Evolutionary conservation across 768 basidiomycete species (phyloP), one percentile per base, ranked within the genome.

Genomic region (Kwoniella dendrophila): DNA sequence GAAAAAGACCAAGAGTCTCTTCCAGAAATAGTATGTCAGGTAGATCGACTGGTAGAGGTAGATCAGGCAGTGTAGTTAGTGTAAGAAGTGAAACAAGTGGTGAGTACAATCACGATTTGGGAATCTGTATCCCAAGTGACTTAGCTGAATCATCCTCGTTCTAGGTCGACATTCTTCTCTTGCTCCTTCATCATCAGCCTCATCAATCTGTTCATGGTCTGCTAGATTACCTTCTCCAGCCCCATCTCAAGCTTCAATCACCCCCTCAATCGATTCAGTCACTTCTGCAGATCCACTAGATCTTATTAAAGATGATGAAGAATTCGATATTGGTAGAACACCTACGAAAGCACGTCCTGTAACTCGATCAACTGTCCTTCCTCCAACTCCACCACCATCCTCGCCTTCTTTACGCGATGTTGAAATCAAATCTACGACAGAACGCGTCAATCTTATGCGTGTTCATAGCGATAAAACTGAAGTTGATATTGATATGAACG

Each of bases 21-120:
- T 62, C 56, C 20, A 51, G 64, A 29, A 29, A 36, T 14, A 63
- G 64, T 50, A 57, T 48, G n/a, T 26, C 59, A 22, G 47, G 62
- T 11, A n/a, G 36, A 10, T 50, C n/a, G n/a, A n/a, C 24, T 27
- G 56, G 64, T 11, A 63, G 74, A 48, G 69, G 61, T 10, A 63
- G 74, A 29, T 71, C 70, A 59, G 68, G 68, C 6, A 76, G 74
- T 59, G 70, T 76, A 1, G 62, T 60, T 29, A 72, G 70, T 63
- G 59, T 73, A 12, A 58, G 72, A 26, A 73, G 72, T 50, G 74
- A 76, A 49, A 57, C 62, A n/a, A 57, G 66, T 47, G 53, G 70
- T 73, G 41, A 52, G 68, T 73, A 26, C 26, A 7, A 29, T 43
- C 63, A 33, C 18, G 41, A 7, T 27, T 52, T 45, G 29, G 32